phyloP scores from a whole-genome alignment of 805 yeast species.

The Teunomyces kruisii region DNA sequence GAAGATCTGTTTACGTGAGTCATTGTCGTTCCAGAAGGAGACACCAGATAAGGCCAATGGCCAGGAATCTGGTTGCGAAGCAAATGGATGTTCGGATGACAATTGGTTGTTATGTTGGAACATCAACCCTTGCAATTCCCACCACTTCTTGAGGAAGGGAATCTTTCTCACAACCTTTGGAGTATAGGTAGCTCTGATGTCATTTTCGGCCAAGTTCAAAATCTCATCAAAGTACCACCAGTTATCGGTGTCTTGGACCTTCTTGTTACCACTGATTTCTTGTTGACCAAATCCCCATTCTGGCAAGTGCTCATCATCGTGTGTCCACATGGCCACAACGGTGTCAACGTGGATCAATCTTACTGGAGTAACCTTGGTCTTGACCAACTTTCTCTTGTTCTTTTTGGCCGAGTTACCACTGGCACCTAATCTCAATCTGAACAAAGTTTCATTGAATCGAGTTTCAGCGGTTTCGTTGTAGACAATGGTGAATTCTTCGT shows the following conservation, averaged over 20 bases:
- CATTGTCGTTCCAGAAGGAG: conserved; percentile 88
- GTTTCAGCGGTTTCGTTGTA: conserved; percentile 49
- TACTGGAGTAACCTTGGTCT: conserved; percentile 68
- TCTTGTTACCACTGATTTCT: conserved; percentile 94
- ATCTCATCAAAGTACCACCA: conserved; percentile 78
- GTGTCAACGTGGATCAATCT: conserved; percentile 81
- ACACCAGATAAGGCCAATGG: conserved; percentile 89
- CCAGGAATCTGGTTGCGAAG: conserved; percentile 90
- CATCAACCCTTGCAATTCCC: conserved; percentile 86
- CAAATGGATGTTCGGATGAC: conserved; percentile 89
- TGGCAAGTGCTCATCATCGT: conserved; percentile 77
- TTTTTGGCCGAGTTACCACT: conserved; percentile 36
- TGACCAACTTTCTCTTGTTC: conserved; percentile 50
- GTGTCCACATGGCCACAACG: conserved; percentile 93
- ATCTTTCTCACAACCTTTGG: conserved; percentile 63
- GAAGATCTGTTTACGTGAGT: conserved; percentile 70
- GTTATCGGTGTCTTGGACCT: conserved; percentile 63
- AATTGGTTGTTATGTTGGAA: conserved; percentile 88
- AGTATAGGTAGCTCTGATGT: conserved; percentile 58
- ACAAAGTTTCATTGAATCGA: conserved; percentile 71
- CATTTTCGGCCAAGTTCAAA: conserved; percentile 51
- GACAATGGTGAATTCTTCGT: conserved; percentile 87
- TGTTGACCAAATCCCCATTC: conserved; percentile 94
- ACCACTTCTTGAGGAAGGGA: conserved; percentile 84
- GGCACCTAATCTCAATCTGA: conserved; percentile 60